Percentiles rank a stretch among this genome's conserved stretches.
Conservation (phyloP, 2,329 filamentous ascomycete species). For the Penicillium sp. region DNA sequence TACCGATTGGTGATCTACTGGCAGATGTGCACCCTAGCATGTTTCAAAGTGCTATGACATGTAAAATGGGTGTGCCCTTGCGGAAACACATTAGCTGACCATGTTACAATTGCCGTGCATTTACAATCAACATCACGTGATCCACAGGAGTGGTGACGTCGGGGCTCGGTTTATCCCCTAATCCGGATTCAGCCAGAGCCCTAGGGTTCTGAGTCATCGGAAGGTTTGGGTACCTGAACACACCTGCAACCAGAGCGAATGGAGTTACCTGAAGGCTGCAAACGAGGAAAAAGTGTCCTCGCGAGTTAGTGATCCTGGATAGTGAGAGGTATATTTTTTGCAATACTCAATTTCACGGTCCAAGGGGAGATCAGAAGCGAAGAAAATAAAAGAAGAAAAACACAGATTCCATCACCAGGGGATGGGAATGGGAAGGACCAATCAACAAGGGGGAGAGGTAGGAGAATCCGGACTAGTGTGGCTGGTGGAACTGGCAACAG, state of each 20-base stretch:
- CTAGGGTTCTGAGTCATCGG: slow-evolving; percentile 20
- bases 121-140: neutral
- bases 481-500: slow-evolving; percentile 24
- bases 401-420: slow-evolving; percentile 16
- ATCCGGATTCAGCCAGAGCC: slow-evolving; percentile 21
- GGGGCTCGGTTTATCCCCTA: slow-evolving; percentile 20
- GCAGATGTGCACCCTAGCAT: neutral
- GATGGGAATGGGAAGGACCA: slow-evolving; percentile 13
- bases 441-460: slow-evolving; percentile 12
- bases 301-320: too few relatives aligned
- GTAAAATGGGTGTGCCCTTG: neutral
- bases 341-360: neutral
- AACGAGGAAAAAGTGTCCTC: too few relatives aligned
- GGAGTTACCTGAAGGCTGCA: neutral
- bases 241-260: too few relatives aligned
- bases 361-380: neutral
- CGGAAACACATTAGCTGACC: neutral
- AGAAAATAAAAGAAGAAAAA: slow-evolving; percentile 5
- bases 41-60: neutral
- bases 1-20: neutral
- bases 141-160: slow-evolving; percentile 20
- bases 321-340: neutral
- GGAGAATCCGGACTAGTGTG: slow-evolving; percentile 18
- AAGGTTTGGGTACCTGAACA: neutral
- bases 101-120: too few relatives aligned